Evolutionary conservation across 2,329 filamentous ascomycete genomes (phyloP), one percentile per base, ranked within the genome.

Genomic region (Metarhizium sp.): DNA sequence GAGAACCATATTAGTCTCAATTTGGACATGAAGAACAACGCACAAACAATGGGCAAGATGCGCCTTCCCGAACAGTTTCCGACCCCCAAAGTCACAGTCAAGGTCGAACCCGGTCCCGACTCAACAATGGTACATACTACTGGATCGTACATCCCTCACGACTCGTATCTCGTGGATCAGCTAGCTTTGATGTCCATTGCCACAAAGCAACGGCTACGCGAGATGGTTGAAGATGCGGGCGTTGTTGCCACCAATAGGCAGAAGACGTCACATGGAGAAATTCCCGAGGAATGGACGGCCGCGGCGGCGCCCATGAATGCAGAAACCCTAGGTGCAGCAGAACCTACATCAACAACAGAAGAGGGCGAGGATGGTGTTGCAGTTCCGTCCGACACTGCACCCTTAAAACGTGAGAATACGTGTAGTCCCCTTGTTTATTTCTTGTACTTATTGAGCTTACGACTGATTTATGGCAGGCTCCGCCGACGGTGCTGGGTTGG

Each of bases 181-280:
- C 73, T 96, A 48, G 87, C 89, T 30, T 76, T 96, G 16, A 69
- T 96, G 56, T 94, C 90, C 6, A 79, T 96, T 55, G 88, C 89
- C 18, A 85, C 90, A 10, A 90, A 92, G 66, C 87, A 95, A 62
- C 81, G 90, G 32, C 63, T 96, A 42, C 80, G 88, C 53, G 82
- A 84, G 13, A 72, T 96, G 34, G 66, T 96, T 3, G 87, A 92
- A 64, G 91, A 96, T 63, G 85, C 90, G 11, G 81, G 85, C 54
- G 78, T 79, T 10, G 72, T 95, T 49, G 82, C 90, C 3, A 78
- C 79, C 57, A 87, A 82, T 57, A 83, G 92, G 54, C 87, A 89
- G 66, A 84, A 80, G 58, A 88, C 87, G 20, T 89, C 91, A 2
- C 87, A 95, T 68, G 92, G 92, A 1, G 75, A 85, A 36, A 77